Conservation (phyloP, 805 yeast species). For the Novakomyces olei region DNA sequence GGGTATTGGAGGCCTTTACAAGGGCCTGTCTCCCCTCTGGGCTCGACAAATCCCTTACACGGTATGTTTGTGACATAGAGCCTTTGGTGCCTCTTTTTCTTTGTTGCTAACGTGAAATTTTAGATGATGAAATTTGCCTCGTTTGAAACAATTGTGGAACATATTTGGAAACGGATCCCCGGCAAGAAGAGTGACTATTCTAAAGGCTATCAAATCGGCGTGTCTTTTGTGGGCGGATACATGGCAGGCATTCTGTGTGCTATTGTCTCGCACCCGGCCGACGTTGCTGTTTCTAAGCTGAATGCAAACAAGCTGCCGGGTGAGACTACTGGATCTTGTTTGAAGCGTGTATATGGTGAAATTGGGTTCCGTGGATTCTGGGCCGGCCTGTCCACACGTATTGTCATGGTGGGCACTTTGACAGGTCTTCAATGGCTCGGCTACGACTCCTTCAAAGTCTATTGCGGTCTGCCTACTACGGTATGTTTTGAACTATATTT, state of each 20-base stretch:
- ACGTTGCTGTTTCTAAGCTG: constrained; percentile 88
- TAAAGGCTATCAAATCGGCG: constrained; percentile 67
- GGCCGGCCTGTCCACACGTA: constrained; percentile 88
- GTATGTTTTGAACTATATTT: too few relatives aligned
- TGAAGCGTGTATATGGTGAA: constrained; percentile 48
- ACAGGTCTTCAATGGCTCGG: constrained; percentile 95
- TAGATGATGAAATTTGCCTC: constrained; percentile 94
- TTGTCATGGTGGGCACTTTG: constrained; percentile 89
- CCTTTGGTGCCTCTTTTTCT: too few relatives aligned
- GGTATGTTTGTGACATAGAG: too few relatives aligned
- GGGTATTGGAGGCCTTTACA: constrained; percentile 58
- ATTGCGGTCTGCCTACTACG: constrained; percentile 3
- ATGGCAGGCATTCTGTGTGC: constrained; percentile 97
- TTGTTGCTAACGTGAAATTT: too few relatives aligned
- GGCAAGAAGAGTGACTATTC: constrained; percentile 51
- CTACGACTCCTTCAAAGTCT: constrained; percentile 81
- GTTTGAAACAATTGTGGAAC: constrained; percentile 74
- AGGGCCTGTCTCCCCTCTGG: constrained; percentile 86
- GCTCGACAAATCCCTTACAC: constrained; percentile 95
- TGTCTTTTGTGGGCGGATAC: constrained; percentile 86
- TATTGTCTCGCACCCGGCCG: constrained; percentile 93
- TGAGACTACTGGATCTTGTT: constrained; percentile 47
- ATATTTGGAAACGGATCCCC: constrained; percentile 53
- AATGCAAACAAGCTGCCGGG: constrained; percentile 45
- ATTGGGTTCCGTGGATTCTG: constrained; percentile 84